Evolutionary conservation across 176 grass and related monocot genomes (phyloP).

Genomic region (Typha latifolia): DNA sequence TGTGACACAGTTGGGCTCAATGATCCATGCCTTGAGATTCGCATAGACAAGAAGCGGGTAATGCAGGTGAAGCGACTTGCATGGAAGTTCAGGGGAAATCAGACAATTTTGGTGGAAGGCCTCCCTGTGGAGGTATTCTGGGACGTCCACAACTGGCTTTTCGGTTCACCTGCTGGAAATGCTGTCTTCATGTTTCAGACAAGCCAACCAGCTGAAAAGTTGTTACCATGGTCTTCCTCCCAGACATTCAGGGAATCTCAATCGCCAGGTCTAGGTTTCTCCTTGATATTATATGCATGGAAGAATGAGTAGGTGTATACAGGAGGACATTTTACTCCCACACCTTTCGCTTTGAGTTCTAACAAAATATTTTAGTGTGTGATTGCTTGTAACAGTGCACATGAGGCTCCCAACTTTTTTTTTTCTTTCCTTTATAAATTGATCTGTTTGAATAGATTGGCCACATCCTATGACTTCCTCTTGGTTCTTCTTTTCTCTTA

Average conservation of each 20-base stretch:
- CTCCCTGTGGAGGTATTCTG: conserved; percentile 48
- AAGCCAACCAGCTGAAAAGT: conserved; percentile 31
- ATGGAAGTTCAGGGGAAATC: conserved; percentile 64
- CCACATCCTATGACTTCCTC: not conserved
- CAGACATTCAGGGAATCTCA: conserved; percentile 27
- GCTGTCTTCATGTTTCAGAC: conserved; percentile 53
- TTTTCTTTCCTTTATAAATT: not conserved
- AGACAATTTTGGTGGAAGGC: conserved; percentile 37
- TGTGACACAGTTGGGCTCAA: conserved; percentile 31
- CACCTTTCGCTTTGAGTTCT: conserved; percentile 1
- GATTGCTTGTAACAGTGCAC: not conserved
- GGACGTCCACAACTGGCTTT: conserved; percentile 51
- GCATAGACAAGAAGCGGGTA: conserved; percentile 45
- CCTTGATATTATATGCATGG: conserved; percentile 45
- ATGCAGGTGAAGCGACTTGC: conserved; percentile 40
- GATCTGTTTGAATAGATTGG: not conserved
- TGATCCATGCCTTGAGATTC: conserved; percentile 53
- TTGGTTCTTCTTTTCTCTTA: not conserved
- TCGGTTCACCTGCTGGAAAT: conserved; percentile 22
- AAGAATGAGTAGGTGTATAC: conserved; percentile 31
- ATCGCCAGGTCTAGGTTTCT: conserved; percentile 33
- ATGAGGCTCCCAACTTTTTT: not conserved
- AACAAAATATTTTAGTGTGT: not conserved
- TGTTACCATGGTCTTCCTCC: conserved; percentile 19
- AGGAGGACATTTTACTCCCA: conserved; percentile 18